Percentiles rank a stretch among this genome's conserved stretches.
phyloP scores from a whole-genome alignment of 495 filamentous ascomycete species.

The Achaetomiella virescens region DNA sequence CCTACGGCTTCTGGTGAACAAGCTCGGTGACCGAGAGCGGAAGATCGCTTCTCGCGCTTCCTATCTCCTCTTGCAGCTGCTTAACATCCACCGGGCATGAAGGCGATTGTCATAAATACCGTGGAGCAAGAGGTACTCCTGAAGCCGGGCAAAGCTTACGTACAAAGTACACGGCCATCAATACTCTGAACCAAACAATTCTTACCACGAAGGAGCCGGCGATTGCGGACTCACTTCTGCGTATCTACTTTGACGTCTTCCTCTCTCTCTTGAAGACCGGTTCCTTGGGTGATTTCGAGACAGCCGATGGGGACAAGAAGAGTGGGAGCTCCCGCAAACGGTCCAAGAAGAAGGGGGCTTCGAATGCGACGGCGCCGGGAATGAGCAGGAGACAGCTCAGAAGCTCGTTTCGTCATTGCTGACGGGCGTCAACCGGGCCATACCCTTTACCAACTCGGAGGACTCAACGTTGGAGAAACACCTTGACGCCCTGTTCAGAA shows the following conservation, averaged over 20 bases:
- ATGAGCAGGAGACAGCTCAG: constrained; percentile 59
- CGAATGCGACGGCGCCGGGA: constrained; percentile 20
- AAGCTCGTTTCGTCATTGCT: constrained; percentile 87
- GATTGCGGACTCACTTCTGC: constrained; percentile 72
- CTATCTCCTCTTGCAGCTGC: constrained; percentile 82
- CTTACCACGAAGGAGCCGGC: constrained; percentile 73
- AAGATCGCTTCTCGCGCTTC: constrained; percentile 92
- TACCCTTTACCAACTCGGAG: constrained; percentile 82
- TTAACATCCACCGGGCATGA: constrained; percentile 90
- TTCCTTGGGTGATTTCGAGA: constrained; percentile 21
- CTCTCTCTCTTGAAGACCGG: constrained; percentile 63
- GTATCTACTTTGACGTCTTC: constrained; percentile 87
- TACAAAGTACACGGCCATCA: constrained; percentile 91
- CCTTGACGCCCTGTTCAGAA: constrained; percentile 85
- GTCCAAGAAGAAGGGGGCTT: constrained; percentile 15
- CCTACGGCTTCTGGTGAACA: constrained; percentile 85
- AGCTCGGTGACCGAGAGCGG: constrained; percentile 86
- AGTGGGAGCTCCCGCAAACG: constrained; percentile 9
- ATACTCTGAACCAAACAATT: constrained; percentile 94
- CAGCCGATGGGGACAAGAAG: constrained; percentile 21
- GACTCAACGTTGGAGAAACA: constrained; percentile 75
- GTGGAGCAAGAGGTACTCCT: constrained; percentile 86
- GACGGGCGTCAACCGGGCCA: constrained; percentile 90
- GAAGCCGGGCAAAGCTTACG: constrained; percentile 74
- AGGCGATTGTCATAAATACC: constrained; percentile 69